Conservation (phyloP, 1,139 yeast genomes). For the Yamadazyma mexicana region DNA sequence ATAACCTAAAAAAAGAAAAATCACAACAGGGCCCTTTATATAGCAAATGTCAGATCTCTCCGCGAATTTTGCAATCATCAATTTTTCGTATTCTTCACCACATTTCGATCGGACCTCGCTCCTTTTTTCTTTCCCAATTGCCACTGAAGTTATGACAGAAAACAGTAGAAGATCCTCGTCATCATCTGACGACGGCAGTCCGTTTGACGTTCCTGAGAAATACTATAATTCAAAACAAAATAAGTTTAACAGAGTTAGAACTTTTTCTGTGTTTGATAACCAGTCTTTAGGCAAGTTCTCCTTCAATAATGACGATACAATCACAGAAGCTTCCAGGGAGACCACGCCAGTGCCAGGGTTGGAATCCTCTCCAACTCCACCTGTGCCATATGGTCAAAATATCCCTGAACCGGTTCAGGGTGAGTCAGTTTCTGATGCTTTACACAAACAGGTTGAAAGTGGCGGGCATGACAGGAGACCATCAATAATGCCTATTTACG, state of each 20-base stretch:
- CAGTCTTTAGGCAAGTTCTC: constrained; percentile 7
- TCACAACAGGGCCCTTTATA: no score
- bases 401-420: neutral
- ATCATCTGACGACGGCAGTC: constrained; percentile 51
- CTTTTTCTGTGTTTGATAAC: constrained; percentile 47
- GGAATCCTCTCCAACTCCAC: constrained; percentile 12
- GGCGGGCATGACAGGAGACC: constrained; percentile 19
- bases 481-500: constrained; percentile 37
- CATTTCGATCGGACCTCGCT: no score
- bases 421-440: neutral
- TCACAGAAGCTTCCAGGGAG: constrained; percentile 16
- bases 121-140: neutral
- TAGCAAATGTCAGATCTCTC: neutral
- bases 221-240: constrained; percentile 52
- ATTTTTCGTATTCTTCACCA: neutral
- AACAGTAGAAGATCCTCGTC: constrained; percentile 9
- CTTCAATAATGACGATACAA: constrained; percentile 8
- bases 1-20: no score
- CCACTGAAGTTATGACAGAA: neutral
- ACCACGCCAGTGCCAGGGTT: constrained; percentile 11
- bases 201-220: constrained; percentile 64
- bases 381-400: constrained; percentile 9
- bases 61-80: neutral
- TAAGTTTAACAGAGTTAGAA: constrained; percentile 47
- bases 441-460: neutral